phyloP scores from a whole-genome alignment of 2,329 filamentous ascomycete genomes.

The Chalara sp. region DNA sequence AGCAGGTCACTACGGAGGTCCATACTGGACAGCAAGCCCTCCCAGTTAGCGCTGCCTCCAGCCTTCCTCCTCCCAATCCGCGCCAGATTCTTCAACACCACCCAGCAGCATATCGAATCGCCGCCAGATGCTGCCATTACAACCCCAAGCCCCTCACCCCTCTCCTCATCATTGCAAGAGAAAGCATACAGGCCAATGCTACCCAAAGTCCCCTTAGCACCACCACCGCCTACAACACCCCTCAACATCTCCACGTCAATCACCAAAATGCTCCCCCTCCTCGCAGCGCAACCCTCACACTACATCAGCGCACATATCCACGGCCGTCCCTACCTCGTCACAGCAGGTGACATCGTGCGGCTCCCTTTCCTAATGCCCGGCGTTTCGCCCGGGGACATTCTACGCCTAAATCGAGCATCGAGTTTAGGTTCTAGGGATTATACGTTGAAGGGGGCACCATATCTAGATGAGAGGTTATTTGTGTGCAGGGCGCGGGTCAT shows the following conservation, averaged over 20 bases:
- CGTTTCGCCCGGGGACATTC: slow-evolving; percentile 72
- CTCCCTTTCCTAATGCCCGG: slow-evolving; percentile 75
- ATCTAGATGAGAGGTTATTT: slow-evolving; percentile 76
- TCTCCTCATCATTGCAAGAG: slow-evolving; percentile 2
- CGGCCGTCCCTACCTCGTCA: slow-evolving; percentile 72
- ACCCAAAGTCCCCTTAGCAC: slow-evolving; percentile 4
- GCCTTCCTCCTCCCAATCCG: slow-evolving; percentile 42
- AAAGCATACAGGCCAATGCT: slow-evolving; percentile 1
- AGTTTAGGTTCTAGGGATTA: slow-evolving; percentile 82
- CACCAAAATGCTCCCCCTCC: slow-evolving; percentile 58
- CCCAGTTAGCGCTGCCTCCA: slow-evolving; percentile 35
- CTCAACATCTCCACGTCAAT: slow-evolving; percentile 46
- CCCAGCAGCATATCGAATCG: slow-evolving; percentile 41
- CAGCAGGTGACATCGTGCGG: slow-evolving; percentile 65
- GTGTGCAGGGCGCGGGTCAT: slow-evolving; percentile 80
- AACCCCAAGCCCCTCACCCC: slow-evolving; percentile 2
- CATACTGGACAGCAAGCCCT: slow-evolving; percentile 50
- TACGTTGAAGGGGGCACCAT: slow-evolving; percentile 76
- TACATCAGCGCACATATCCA: slow-evolving; percentile 79
- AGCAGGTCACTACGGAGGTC: slow-evolving; percentile 54
- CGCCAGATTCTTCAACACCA: slow-evolving; percentile 39
- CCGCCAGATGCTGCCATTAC: slow-evolving; percentile 14
- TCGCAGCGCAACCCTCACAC: slow-evolving; percentile 66
- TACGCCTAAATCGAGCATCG: slow-evolving; percentile 81
- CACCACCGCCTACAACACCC: slow-evolving; percentile 18